Evolutionary conservation across 2,329 filamentous ascomycete species (phyloP).

Genomic region (Arthrobotrys conoides): DNA sequence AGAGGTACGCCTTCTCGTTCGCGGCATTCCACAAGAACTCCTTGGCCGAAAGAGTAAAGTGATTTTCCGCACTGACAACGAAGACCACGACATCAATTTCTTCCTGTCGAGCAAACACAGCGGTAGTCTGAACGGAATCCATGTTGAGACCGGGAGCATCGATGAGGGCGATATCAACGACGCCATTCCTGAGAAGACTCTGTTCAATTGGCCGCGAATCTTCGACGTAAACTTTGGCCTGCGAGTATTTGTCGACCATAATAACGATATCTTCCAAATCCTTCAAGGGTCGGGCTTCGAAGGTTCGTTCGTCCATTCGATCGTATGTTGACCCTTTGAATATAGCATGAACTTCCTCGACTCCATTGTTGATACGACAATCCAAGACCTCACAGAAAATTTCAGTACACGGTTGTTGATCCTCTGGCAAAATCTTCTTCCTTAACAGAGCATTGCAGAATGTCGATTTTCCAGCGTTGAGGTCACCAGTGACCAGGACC

Average conservation of each 20-base stretch:
- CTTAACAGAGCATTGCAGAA: slow-evolving; percentile 98
- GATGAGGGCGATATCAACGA: slow-evolving; percentile 97
- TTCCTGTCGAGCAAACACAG: slow-evolving; percentile 95
- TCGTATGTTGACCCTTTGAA: slow-evolving; percentile 85
- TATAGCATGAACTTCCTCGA: slow-evolving; percentile 96
- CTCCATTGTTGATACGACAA: slow-evolving; percentile 86
- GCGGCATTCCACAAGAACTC: slow-evolving; percentile 98
- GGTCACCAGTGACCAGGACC: slow-evolving; percentile 92
- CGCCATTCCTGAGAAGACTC: slow-evolving; percentile 94
- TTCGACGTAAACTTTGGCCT: slow-evolving; percentile 97
- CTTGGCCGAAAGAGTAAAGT: slow-evolving; percentile 97
- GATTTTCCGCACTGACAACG: slow-evolving; percentile 96
- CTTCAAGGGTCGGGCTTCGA: slow-evolving; percentile 83
- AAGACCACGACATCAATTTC: slow-evolving; percentile 99
- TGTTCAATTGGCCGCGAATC: slow-evolving; percentile 91
- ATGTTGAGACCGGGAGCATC: slow-evolving; percentile 96
- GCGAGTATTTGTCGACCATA: slow-evolving; percentile 88
- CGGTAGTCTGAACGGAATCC: slow-evolving; percentile 96
- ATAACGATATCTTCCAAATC: slow-evolving; percentile 90
- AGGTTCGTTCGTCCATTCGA: slow-evolving; percentile 92
- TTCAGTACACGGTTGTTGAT: slow-evolving; percentile 97
- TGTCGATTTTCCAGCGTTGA: slow-evolving; percentile 98
- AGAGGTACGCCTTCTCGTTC: slow-evolving; percentile 97
- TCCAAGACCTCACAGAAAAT: slow-evolving; percentile 99
- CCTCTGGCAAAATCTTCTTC: slow-evolving; percentile 92